Evolutionary conservation across 2,329 filamentous ascomycete genomes (phyloP).

Genomic region (Pseudogymnoascus sp.): DNA sequence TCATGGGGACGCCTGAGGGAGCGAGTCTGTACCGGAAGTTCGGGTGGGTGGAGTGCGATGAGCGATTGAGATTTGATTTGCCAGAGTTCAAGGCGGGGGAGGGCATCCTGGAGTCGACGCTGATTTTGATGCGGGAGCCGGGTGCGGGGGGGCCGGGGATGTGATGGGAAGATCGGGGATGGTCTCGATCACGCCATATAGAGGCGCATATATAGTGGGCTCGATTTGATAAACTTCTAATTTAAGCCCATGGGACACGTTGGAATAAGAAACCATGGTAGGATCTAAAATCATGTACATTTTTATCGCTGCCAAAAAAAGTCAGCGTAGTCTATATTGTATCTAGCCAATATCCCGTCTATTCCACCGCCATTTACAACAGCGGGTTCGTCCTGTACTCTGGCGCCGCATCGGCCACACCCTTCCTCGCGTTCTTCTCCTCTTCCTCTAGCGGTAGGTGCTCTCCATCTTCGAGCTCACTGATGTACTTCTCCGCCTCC

Average conservation of each 20-base stretch:
- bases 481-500: slow-evolving; percentile 88
- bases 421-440: slow-evolving; percentile 33
- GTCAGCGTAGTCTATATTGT: slow-evolving; percentile 3
- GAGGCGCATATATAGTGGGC: not conserved
- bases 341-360: not conserved
- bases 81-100: not conserved
- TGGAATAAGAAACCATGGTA: slow-evolving; percentile 6
- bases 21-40: slow-evolving; percentile 31
- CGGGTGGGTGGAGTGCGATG: slow-evolving; percentile 28
- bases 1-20: slow-evolving; percentile 32
- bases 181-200: slow-evolving; percentile 1
- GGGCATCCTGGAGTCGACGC: not conserved
- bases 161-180: slow-evolving; percentile 4
- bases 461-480: slow-evolving; percentile 44
- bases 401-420: slow-evolving; percentile 45
- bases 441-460: slow-evolving; percentile 15
- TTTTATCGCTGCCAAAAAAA: slow-evolving; percentile 1
- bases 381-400: slow-evolving; percentile 59
- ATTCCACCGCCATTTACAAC: slow-evolving; percentile 36
- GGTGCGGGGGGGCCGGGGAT: not conserved
- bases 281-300: slow-evolving; percentile 7
- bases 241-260: not conserved
- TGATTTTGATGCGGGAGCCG: slow-evolving; percentile 6
- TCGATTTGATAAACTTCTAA: not conserved
- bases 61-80: slow-evolving; percentile 13